Evolutionary conservation across 2,329 filamentous ascomycete genomes (phyloP), one percentile per base, ranked within the genome.

Genomic region (Elsinoe australis): DNA sequence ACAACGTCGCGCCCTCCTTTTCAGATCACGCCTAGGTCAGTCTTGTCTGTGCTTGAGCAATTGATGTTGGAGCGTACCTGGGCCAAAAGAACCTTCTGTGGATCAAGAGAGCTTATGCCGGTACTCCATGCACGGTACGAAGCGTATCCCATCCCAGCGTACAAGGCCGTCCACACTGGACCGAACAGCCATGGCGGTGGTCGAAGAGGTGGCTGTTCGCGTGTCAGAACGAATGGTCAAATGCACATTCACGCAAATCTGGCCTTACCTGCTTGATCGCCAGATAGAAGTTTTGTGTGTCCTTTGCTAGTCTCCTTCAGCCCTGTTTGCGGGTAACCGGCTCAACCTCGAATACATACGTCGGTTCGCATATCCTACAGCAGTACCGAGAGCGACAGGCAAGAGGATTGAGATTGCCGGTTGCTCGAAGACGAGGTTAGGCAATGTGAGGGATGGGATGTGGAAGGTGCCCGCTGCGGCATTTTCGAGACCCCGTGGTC

Each of bases 111-210:
- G 5, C 73, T 72, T 44, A 81, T 75, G 38, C 82, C 82, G 8
- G 69, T 71, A 15, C 67, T 76, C 61, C 85, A 81, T 48, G 85
- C 87, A 36, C 86, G 83, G 67, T 95, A 82, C 28, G 87, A 82
- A 17, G 87, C 83, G 65, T 92, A 95, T 51, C 90, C 90, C 87
- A 95, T 95, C 15, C 85, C 64, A 2, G 70, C 70, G 59, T 80
- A 81, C 12, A 82, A 67, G 3, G 67, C 53, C 6, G 75, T 78
- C 78, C 77, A 81, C 47, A 72, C 71, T 8, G 77, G 76, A 2
- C 72, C 75, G 55, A 80, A 80, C 26, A 79, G 62, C 67, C 71
- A 76, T 26, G 73, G 67, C 4, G 77, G 77, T 5, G 77, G 77
- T 46, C 70, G 66, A 35, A 70, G 62, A 17, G 73, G 73, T 1